phyloP scores from a whole-genome alignment of 1,284 basidiomycete genomes.

The Pseudozyma tsukubaensis region DNA sequence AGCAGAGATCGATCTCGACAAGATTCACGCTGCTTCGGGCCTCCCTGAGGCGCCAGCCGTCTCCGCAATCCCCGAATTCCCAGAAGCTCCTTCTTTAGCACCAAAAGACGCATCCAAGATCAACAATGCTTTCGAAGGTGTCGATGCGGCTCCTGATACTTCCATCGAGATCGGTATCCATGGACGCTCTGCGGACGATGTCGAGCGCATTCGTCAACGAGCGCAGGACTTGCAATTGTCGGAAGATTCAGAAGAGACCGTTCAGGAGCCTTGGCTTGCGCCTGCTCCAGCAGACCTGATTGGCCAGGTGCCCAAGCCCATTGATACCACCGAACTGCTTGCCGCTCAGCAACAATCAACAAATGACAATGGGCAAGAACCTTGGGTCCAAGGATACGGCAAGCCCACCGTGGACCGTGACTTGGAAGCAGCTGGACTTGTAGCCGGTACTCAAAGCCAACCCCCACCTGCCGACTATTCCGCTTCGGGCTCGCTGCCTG shows the following conservation, averaged over 20 bases:
- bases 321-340: conserved; percentile 39
- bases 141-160: conserved; percentile 35
- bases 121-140: conserved; percentile 20
- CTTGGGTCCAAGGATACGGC: conserved; percentile 47
- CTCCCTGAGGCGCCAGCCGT: conserved; percentile 15
- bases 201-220: conserved; percentile 41
- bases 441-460: not conserved
- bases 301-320: conserved; percentile 35
- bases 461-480: conserved; percentile 35
- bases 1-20: conserved; percentile 39
- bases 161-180: conserved; percentile 58
- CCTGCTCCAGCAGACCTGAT: conserved; percentile 24
- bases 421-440: conserved; percentile 14
- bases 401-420: conserved; percentile 28
- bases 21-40: conserved; percentile 25
- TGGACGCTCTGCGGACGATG: conserved; percentile 46
- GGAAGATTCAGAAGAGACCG: conserved; percentile 12
- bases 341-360: conserved; percentile 19
- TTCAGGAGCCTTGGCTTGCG: conserved; percentile 40
- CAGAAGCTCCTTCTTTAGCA: conserved; percentile 41
- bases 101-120: conserved; percentile 27
- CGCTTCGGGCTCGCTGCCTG: conserved; percentile 28
- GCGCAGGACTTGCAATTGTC: conserved; percentile 39
- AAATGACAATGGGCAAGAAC: conserved; percentile 24
- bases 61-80: conserved; percentile 45